Base-by-base conservation (phyloP, 768 basidiomycete genomes). In the Ephemerocybe angulata region DNA sequence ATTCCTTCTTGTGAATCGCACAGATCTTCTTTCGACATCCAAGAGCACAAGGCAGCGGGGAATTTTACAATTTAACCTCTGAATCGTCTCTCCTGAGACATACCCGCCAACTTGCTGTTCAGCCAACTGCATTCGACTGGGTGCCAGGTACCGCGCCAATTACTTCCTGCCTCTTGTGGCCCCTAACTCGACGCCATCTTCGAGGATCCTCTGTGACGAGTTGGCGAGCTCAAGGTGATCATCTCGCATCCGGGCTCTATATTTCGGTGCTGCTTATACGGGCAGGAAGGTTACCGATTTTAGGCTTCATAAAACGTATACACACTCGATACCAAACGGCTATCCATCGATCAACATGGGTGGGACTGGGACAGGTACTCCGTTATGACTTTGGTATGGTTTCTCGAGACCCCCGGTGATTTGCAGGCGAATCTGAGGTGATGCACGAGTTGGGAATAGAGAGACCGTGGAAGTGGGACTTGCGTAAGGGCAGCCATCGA, bases 401-500 rank as follows among this genome's bases (percentile, higher is more conserved):
- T 24, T 43, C 42, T 25, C 21, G 42, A 15, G n/a, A 40, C n/a
- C 38, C 17, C 48, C 48, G 43, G 50, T 55, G 58, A 58, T 54
- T 55, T 58, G 47, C 49, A 44, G 53, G 48, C 47, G 24, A 58
- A 50, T 30, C 46, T 46, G 46, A 55, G 46, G 54, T 50, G 58
- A 55, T 55, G 48, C 15, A 22, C 27, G 7, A 13, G 29, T 33
- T 50, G 48, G 48, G 48, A 50, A 35, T 50, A 50, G 30, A 50
- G 48, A 33, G 48, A 35, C 48, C 48, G 31, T 13, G 12, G 29
- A 29, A 33, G 29, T 35, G 47, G 56, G 48, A 43, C 48, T 50
- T 50, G 47, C 58, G 58, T 57, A 59, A 59, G 46, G 48, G 25
- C 43, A 12, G 41, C 50, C 52, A 67, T 67, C 67, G 64, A 63